These are phyloP conservation scores for Cryptococcus deneoformans DNA, from an alignment of 1,284 basidiomycete species.

Conservation along the genomic window DNA sequence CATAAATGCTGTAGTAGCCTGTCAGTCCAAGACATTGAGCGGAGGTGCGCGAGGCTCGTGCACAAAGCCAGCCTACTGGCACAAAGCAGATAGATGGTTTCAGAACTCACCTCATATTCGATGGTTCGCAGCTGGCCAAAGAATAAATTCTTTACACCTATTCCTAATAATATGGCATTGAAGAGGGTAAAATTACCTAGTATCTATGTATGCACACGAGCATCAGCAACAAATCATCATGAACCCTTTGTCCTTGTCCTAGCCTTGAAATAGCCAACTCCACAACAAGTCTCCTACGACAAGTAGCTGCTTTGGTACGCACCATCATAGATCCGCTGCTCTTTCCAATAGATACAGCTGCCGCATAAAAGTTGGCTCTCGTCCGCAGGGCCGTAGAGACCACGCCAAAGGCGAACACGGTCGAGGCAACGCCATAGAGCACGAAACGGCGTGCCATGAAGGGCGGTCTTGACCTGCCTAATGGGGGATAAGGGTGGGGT, in stretches of 20 bases:
- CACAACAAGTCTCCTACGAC: background rate
- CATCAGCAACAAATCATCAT: background rate
- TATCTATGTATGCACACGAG: slow-evolving; percentile 59
- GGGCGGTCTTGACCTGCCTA: background rate
- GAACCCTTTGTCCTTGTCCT: no score
- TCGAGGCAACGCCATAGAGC: slow-evolving; percentile 67
- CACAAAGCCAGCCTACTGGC: background rate
- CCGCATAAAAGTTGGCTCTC: slow-evolving; percentile 91
- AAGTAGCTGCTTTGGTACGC: slow-evolving; percentile 32
- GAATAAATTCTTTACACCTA: slow-evolving; percentile 80
- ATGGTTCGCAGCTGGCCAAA: slow-evolving; percentile 84
- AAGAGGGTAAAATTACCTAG: slow-evolving; percentile 91
- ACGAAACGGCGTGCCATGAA: slow-evolving; percentile 51
- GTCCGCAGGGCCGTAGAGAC: slow-evolving; percentile 75
- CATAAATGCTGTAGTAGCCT: slow-evolving; percentile 68
- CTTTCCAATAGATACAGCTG: slow-evolving; percentile 86
- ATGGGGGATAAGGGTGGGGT: no score
- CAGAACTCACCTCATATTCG: slow-evolving; percentile 77
- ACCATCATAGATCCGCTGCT: slow-evolving; percentile 88
- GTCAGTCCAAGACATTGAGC: background rate
- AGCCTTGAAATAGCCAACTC: background rate
- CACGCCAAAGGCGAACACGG: slow-evolving; percentile 66
- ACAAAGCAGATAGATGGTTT: background rate
- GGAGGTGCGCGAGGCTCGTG: no score
- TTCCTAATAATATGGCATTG: slow-evolving; percentile 69